Evolutionary conservation across 495 filamentous ascomycete genomes (phyloP), one percentile per base, ranked within the genome.

Genomic region (Extremus antarcticus): DNA sequence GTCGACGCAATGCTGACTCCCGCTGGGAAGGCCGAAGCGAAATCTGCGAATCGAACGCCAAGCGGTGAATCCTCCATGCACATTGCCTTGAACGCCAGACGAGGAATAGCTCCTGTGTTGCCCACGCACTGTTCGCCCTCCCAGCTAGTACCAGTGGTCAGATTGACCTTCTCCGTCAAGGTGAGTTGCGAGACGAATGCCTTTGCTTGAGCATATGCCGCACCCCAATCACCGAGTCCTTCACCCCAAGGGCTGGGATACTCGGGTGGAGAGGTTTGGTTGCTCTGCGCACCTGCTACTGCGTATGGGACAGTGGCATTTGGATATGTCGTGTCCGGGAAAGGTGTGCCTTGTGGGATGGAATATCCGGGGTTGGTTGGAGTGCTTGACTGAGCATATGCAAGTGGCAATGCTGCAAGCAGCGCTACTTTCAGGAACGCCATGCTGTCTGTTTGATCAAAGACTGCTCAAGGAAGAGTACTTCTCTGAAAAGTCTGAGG

Each of bases 31-130:
- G 70, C 70, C 40, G 69, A 70, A 43, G 58, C 57, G 54, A 67
- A 69, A 46, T 73, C 70, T 45, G 62, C 81, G 49, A 58, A 38
- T 51, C 91, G 84, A 48, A 98, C 73, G 55, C 92, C 92, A 11
- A 96, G 73, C 2, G 92, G 91, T 25, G 84, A 82, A 65, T 98
- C 92, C 63, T 98, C 88, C 77, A 94, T 74, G 69, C 92, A 98
- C 50, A 95, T 67, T 35, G 81, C 77, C 52, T 78, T 79, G 65
- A 96, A 85, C 40, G 84, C 85, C n/a, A 95, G 76, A 56, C 91
- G 80, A 47, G 79, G 82, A 52, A 87, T 77, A 3, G 80, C 65
- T 2, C 87, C 87, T 39, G 71, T 74, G 56, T 94, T 80, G 47
- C 90, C 90, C 15, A 95, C 90, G 64, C 89, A 94, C 63, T 78